These are phyloP conservation scores for Apiospora koreana DNA, from an alignment of 2,329 filamentous ascomycete species.

Conservation along the genomic window DNA sequence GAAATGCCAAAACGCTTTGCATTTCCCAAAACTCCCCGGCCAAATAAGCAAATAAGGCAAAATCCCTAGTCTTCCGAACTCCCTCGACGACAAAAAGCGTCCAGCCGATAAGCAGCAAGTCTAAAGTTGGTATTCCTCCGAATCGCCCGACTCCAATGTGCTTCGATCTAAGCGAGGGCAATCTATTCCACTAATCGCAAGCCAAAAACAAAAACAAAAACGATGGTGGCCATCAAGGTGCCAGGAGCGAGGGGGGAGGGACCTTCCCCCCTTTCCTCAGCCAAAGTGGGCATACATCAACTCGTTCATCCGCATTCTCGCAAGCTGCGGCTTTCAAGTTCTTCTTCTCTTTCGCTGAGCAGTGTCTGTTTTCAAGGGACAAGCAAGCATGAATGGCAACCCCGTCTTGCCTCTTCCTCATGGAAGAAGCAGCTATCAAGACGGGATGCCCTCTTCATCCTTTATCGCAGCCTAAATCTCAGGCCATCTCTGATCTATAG, in stretches of 20 bases:
- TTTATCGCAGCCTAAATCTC: no score
- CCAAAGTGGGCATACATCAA: neutral
- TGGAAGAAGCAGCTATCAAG: neutral
- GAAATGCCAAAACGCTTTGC: neutral
- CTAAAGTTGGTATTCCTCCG: neutral
- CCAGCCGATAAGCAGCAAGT: neutral
- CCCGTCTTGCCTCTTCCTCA: no score
- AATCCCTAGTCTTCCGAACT: neutral
- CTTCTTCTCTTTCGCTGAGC: neutral
- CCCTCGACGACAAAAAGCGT: neutral
- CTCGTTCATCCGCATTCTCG: neutral
- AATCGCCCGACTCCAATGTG: neutral
- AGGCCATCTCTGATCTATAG: neutral
- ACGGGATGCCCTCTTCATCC: neutral
- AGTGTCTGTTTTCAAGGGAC: neutral
- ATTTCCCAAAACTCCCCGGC: neutral
- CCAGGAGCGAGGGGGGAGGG: neutral
- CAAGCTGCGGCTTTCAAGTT: neutral
- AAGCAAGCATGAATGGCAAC: neutral
- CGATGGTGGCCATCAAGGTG: neutral
- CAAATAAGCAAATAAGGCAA: neutral
- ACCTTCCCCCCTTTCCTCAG: neutral
- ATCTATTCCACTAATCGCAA: neutral
- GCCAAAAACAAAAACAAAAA: neutral
- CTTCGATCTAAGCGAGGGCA: neutral